Conservation (phyloP, 768 basidiomycete genomes). For the Hypholoma sublateritium region DNA sequence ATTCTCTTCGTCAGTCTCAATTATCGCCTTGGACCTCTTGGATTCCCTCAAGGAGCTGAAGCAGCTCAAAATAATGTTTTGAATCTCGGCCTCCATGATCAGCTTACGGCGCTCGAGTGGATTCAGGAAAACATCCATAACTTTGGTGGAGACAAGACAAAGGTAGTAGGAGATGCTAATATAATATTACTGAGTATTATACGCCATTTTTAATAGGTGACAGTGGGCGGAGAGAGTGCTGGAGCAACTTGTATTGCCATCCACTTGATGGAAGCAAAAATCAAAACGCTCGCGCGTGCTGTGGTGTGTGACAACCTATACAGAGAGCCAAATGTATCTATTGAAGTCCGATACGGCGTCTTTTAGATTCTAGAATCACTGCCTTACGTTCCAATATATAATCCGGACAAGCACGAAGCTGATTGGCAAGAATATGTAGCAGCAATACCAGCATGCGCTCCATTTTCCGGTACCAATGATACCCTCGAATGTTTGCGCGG, state of each 20-base stretch:
- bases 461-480: slow-evolving; percentile 12
- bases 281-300: slow-evolving; percentile 29
- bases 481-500: slow-evolving; percentile 33
- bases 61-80: slow-evolving; percentile 18
- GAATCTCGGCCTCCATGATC: slow-evolving; percentile 45
- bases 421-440: slow-evolving; percentile 36
- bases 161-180: slow-evolving; percentile 10
- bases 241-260: slow-evolving; percentile 42
- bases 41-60: slow-evolving; percentile 38
- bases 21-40: slow-evolving; percentile 43
- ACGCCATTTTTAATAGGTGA: slow-evolving; percentile 32
- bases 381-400: slow-evolving; percentile 28
- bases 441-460: slow-evolving; percentile 28
- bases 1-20: slow-evolving; percentile 22
- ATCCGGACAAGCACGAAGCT: slow-evolving; percentile 24
- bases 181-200: background rate
- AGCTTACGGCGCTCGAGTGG: slow-evolving; percentile 45
- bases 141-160: slow-evolving; percentile 53
- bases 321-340: background rate
- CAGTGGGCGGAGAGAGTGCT: slow-evolving; percentile 50
- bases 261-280: slow-evolving; percentile 30
- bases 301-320: slow-evolving; percentile 16
- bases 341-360: background rate
- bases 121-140: slow-evolving; percentile 53
- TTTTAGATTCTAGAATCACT: slow-evolving; percentile 36